Evolutionary conservation across 495 filamentous ascomycete genomes (phyloP).

Genomic region (Penicillium longicatenatum): DNA sequence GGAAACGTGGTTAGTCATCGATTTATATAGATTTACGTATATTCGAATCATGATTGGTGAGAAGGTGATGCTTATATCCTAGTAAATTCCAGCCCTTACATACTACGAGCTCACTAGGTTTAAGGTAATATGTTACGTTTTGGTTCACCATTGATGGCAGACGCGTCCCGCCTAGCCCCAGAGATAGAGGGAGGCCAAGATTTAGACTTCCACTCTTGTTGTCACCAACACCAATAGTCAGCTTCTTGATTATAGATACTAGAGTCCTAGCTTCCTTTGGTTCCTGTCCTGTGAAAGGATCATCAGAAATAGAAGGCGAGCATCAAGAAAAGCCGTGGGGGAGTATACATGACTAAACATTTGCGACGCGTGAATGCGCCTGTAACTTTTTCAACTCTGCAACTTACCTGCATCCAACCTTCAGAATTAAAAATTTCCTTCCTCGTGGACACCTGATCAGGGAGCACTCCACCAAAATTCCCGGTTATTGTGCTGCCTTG

Average conservation of each 20-base stretch:
- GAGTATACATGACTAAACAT: no score
- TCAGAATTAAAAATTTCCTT: neutral
- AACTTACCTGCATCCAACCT: neutral
- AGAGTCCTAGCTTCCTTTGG: no score
- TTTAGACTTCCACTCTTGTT: no score
- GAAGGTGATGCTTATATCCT: neutral
- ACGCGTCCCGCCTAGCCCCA: no score
- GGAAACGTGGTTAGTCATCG: neutral
- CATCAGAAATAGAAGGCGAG: no score
- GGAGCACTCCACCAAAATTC: neutral
- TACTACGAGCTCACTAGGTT: neutral
- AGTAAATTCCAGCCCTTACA: neutral
- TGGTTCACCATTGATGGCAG: no score
- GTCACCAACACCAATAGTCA: no score
- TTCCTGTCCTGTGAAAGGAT: no score
- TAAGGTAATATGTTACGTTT: no score
- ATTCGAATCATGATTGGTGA: neutral
- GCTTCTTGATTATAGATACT: no score
- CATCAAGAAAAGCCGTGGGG: no score
- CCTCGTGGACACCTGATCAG: neutral
- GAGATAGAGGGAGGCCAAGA: no score
- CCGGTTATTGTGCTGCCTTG: neutral
- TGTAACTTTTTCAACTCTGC: neutral
- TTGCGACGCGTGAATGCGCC: constrained; percentile 1
- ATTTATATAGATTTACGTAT: neutral